phyloP scores from a whole-genome alignment of 2,329 filamentous ascomycete species.

The Beauveria scarabaeidicola region DNA sequence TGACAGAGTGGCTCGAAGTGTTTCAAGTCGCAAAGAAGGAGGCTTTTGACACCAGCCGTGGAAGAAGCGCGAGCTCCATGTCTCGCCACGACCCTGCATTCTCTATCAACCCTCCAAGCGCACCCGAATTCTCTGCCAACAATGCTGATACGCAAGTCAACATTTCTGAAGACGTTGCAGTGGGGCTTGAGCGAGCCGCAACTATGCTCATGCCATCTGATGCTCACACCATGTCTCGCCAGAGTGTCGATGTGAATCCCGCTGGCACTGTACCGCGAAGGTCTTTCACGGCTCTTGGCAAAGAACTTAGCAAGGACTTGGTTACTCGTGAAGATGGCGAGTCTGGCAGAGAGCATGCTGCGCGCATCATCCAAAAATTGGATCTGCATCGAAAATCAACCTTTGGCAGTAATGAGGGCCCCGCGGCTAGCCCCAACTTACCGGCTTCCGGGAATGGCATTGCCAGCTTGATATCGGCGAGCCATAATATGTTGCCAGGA shows the following conservation, averaged over 20 bases:
- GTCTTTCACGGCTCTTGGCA: constrained; percentile 45
- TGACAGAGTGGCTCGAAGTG: constrained; percentile 90
- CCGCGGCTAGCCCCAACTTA: constrained; percentile 29
- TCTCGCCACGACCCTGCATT: constrained; percentile 66
- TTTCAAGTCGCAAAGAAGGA: constrained; percentile 93
- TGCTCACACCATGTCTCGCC: constrained; percentile 48
- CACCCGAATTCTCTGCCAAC: constrained; percentile 85
- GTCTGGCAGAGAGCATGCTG: constrained; percentile 68
- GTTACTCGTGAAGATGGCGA: constrained; percentile 56
- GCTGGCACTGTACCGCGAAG: constrained; percentile 35
- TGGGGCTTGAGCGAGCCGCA: constrained; percentile 47
- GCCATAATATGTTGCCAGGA: constrained; percentile 68
- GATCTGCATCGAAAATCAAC: constrained; percentile 78
- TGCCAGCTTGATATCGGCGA: constrained; percentile 76
- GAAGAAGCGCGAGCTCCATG: constrained; percentile 37
- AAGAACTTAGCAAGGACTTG: constrained; percentile 28
- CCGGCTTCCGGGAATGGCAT: constrained; percentile 53
- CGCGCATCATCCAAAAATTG: constrained; percentile 85
- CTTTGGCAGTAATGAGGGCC: constrained; percentile 35
- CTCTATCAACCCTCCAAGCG: constrained; percentile 78
- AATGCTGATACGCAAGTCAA: constrained; percentile 56
- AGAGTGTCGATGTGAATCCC: constrained; percentile 62
- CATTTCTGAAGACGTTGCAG: constrained; percentile 40
- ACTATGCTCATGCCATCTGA: constrained; percentile 57
- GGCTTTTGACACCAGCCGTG: constrained; percentile 68